Base-by-base conservation (phyloP, 768 basidiomycete species). In the Tulasnella sp. region DNA sequence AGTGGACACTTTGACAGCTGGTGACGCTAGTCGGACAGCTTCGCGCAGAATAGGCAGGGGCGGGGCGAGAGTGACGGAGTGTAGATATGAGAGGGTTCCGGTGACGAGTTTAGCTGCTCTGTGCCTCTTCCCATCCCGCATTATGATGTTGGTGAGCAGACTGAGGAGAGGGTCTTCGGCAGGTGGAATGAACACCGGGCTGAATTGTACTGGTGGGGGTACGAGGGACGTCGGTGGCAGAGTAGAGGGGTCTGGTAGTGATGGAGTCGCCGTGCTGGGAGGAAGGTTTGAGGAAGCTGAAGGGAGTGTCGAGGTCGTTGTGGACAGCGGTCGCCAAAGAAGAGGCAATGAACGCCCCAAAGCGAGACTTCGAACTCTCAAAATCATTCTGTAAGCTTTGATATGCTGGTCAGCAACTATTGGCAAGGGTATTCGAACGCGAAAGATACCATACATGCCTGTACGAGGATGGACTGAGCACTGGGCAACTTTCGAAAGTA, bases 31-130 rank as follows among this genome's bases (percentile, higher is more conserved):
- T 31, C 87, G 80, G 71, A 97, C 84, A 0, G 95, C 96, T 80
- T 90, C 83, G 49, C 90, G 89, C 4, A 97, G 84, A 78, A 97
- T 88, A 22, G 93, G 93, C 40, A 94, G 84, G 0, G 95, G 92
- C n/a, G 90, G 89, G 8, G 89, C 87, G 74, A 90, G 87, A 19
- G 94, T 96, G 76, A 91, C 84, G 12, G 89, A 86, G 81, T 91
- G 91, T 52, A 96, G 88, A 80, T 90, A 85, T 22, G 89, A 82
- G n/a, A 94, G 88, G 79, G 88, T 90, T n/a, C 85, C 82, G 2
- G 89, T 86, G 64, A 90, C 86, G 54, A 84, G 84, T 39, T 86
- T 86, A 0, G 88, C 83, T 0, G 92, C 91, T 29, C 85, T 85
- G 11, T 91, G 86, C 76, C 90, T 88, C 75, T 89, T 86, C 39